Evolutionary conservation across 192 early-diverging fungal genomes (phyloP), one percentile per base, ranked within the genome.

Genomic region (Coemansia sp.): DNA sequence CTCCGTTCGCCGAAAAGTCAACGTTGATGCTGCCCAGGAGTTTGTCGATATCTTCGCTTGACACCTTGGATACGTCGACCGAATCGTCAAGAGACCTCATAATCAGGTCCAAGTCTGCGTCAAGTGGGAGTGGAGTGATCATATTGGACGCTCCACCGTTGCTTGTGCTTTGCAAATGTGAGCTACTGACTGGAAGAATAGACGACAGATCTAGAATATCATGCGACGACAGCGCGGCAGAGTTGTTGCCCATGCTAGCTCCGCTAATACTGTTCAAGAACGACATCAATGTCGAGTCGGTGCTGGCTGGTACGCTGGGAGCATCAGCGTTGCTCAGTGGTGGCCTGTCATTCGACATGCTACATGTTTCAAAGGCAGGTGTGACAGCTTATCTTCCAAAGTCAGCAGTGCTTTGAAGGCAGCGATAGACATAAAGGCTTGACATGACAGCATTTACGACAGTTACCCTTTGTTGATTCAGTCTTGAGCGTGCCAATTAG

Each of bases 41-140:
- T 63, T 84, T 78, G 67, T 79, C 67, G 31, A 84, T 67, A 15
- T 84, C 81, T 16, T 76, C 81, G 42, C 75, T 73, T 3, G 82
- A 75, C 12, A 84, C 77, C n/a, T 76, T 75, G 11, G 82, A 54
- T 5, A 71, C 60, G 40, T 84, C 82, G 11, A 68, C 73, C 38
- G 73, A 60, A 46, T 68, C 71, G 20, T 77, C 67, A 27, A 84
- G 71, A 22, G 77, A 79, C 24, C 68, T 72, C 76, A 84, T 78
- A 20, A 84, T 71, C 71, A 79, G 71, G 44, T 84, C 82, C 47
- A 84, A 65, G 38, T 84, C 82, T 2, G 77, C 29, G 33, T 73
- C 76, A 18, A 79, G 57, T 22, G 82, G 77, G 0, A 75, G 63
- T 33, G 77, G 5, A 3, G 82, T 71, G 5, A 66, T 29, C 49